Base-by-base conservation (phyloP, 495 filamentous ascomycete genomes). In the Podospora didyma region DNA sequence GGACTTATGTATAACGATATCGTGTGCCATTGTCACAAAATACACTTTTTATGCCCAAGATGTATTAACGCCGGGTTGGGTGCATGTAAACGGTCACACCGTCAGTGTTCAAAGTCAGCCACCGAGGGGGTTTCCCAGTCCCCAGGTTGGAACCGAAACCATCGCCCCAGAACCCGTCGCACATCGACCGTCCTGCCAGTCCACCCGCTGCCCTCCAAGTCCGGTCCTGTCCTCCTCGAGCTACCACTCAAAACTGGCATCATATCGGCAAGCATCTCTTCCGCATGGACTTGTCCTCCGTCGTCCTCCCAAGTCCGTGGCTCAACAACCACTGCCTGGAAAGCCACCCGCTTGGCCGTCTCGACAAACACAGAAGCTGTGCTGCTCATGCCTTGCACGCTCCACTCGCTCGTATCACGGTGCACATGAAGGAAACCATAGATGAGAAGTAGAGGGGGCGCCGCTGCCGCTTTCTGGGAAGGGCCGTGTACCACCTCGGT, bases 301-400 rank as follows among this genome's bases (percentile, higher is more conserved):
- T 10, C 12, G 3, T 49, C 16, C 2, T 47, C 31, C 42, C 44
- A n/a, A 21, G 23, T 4, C 12, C 34, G 58, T 28, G 66, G 64
- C 56, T 79, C 76, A 9, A 72, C 59, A 24, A 74, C 44, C 11
- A 70, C 57, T 2, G 69, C 64, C 37, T 56, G 56, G 56, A 76
- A 71, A 19, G 64, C 63, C 16, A 58, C 49, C n/a, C 77, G 67
- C 24, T 60, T 57, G 1, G 86, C 84, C 7, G 83, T 75, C 61
- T 95, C 91, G 24, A 92, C 82, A 7, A 87, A 71, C 21, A 70
- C 68, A 11, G 91, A 81, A 16, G 89, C 74, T 5, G 86, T 89
- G 62, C 84, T 82, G 49, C 82, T 82, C 5, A 96, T 68, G 0
- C 90, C 92, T 67, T 96, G 91, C 0, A 86, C 90, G 44, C 88